Evolutionary conservation across 1,284 basidiomycete species (phyloP).

Genomic region (Trichosporon faecale): DNA sequence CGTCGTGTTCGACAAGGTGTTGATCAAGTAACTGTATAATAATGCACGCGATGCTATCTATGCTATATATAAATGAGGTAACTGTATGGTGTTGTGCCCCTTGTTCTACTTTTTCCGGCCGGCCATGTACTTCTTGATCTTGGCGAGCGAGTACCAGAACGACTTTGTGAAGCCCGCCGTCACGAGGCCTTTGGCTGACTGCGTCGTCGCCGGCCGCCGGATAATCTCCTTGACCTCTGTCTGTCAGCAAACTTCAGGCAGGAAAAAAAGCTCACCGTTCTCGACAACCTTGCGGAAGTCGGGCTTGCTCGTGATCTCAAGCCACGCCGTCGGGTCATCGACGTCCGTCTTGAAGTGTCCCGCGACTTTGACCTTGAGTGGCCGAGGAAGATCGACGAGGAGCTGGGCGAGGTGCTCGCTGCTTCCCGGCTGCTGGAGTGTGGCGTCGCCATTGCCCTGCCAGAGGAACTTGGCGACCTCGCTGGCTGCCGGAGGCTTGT

Average conservation of each 20-base stretch:
- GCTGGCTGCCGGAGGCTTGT: constrained; percentile 24
- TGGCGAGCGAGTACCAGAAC: constrained; percentile 67
- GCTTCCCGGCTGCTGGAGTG: constrained; percentile 62
- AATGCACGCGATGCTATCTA: constrained; percentile 10
- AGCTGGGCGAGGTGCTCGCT: constrained; percentile 67
- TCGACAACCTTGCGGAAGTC: constrained; percentile 60
- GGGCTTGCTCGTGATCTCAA: constrained; percentile 64
- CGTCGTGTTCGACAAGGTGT: constrained; percentile 71
- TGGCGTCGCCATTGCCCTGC: not conserved
- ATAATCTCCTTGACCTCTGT: constrained; percentile 75
- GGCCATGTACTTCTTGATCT: constrained; percentile 79
- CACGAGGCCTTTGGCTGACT: constrained; percentile 79
- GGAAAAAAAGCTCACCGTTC: constrained; percentile 57
- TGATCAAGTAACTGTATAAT: constrained; percentile 32
- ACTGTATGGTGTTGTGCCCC: not conserved
- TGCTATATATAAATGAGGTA: not conserved
- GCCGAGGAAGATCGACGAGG: constrained; percentile 69
- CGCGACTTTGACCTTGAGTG: constrained; percentile 50
- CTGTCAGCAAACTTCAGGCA: constrained; percentile 14
- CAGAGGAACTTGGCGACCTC: constrained; percentile 13
- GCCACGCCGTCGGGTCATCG: constrained; percentile 74
- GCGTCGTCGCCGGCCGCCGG: constrained; percentile 73
- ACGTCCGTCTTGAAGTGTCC: constrained; percentile 23
- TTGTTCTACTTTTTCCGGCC: constrained; percentile 24
- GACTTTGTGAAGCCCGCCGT: constrained; percentile 80